Conservation (phyloP, 1,284 basidiomycete genomes). For the Moesziomyces sp. region DNA sequence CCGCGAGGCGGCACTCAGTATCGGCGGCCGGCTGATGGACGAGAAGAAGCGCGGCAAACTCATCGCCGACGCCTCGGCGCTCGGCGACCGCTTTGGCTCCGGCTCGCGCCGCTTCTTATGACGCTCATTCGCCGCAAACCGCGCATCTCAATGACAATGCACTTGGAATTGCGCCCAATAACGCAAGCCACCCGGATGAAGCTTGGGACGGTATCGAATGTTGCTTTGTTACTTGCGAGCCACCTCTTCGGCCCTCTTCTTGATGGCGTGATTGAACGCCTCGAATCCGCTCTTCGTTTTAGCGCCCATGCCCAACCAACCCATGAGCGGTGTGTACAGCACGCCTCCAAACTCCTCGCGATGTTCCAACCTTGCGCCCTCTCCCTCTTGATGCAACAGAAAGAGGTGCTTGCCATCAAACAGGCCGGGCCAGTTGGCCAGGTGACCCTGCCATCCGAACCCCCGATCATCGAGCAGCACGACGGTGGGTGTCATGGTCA, state of each 20-base stretch:
- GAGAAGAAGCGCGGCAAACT: conserved; percentile 39
- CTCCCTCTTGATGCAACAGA: conserved; percentile 4
- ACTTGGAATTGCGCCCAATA: too few relatives aligned
- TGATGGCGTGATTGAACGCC: conserved; percentile 6
- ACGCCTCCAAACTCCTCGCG: conserved; percentile 24
- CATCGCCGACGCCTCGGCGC: conserved; percentile 39
- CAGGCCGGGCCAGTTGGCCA: conserved; percentile 7
- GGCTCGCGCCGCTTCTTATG: conserved; percentile 43
- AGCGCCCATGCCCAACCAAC: conserved; percentile 10
- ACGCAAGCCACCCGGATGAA: too few relatives aligned
- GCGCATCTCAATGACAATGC: too few relatives aligned
- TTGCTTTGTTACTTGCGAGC: background rate
- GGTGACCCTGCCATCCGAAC: conserved; percentile 25
- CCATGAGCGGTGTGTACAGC: conserved; percentile 19
- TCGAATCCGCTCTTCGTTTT: conserved; percentile 16
- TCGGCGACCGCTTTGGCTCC: conserved; percentile 45
- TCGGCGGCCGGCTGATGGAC: conserved; percentile 49
- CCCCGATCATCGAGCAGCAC: conserved; percentile 7
- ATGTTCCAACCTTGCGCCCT: conserved; percentile 7
- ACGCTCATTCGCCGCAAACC: too few relatives aligned
- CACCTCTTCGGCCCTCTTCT: conserved; percentile 13
- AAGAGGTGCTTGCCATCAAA: conserved; percentile 27
- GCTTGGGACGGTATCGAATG: too few relatives aligned
- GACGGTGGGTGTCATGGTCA: conserved; percentile 7
- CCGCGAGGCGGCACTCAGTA: conserved; percentile 44